These are phyloP conservation scores for Taphrina flavorubra DNA, from an alignment of 1,139 yeast genomes.

Conservation along the genomic window DNA sequence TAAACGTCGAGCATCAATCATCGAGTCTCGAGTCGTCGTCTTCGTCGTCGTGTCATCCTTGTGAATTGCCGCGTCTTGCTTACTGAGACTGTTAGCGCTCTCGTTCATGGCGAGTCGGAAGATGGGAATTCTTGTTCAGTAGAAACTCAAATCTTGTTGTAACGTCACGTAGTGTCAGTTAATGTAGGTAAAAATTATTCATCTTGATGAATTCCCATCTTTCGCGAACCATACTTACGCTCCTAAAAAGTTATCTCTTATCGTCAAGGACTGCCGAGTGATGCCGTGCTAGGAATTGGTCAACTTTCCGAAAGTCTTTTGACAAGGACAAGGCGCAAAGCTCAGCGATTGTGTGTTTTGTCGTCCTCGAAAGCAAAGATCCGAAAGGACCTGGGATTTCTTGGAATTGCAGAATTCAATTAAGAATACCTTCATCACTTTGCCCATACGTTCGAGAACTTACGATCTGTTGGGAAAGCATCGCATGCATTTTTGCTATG, in stretches of 20 bases:
- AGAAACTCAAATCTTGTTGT: constrained; percentile 32
- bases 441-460: neutral
- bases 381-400: neutral
- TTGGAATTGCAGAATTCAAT: constrained; percentile 33
- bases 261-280: neutral
- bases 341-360: constrained; percentile 8
- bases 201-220: neutral
- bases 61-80: neutral
- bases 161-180: constrained; percentile 21
- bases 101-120: neutral
- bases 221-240: neutral
- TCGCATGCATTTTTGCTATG: too few species aligned
- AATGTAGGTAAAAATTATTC: constrained; percentile 29
- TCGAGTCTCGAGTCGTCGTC: constrained; percentile 1
- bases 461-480: neutral
- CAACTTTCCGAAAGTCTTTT: neutral
- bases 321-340: neutral
- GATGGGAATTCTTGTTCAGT: constrained; percentile 17
- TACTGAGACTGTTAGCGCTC: neutral
- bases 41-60: neutral
- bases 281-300: neutral
- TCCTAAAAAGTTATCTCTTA: neutral
- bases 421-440: constrained; percentile 24
- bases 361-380: constrained; percentile 3
- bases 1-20: constrained; percentile 7